phyloP scores from a whole-genome alignment of 2,329 filamentous ascomycete genomes.

The Amauroascus niger region DNA sequence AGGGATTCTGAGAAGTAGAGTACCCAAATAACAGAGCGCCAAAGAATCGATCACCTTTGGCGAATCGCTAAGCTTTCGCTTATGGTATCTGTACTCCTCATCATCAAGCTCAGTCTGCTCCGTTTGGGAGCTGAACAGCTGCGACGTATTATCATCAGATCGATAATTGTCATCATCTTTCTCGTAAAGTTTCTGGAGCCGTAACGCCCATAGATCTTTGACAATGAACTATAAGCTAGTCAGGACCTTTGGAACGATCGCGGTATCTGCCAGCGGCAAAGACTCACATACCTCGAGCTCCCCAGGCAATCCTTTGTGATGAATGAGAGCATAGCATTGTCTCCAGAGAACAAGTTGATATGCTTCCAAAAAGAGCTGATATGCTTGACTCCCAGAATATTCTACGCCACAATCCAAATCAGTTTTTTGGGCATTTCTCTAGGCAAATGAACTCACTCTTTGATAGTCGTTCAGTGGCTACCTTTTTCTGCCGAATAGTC shows the following conservation, averaged over 20 bases:
- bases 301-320: slow-evolving; percentile 53
- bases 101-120: slow-evolving; percentile 38
- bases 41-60: slow-evolving; percentile 67
- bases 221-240: slow-evolving; percentile 46
- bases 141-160: slow-evolving; percentile 33
- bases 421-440: not conserved
- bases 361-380: slow-evolving; percentile 70
- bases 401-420: slow-evolving; percentile 38
- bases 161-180: slow-evolving; percentile 34
- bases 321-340: slow-evolving; percentile 65
- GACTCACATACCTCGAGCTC: slow-evolving; percentile 57
- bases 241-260: not conserved
- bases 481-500: slow-evolving; percentile 48
- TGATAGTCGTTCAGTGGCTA: slow-evolving; percentile 45
- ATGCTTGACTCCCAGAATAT: slow-evolving; percentile 56
- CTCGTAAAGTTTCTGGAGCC: slow-evolving; percentile 50
- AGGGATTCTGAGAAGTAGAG: slow-evolving; percentile 64
- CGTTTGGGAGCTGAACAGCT: slow-evolving; percentile 52
- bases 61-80: slow-evolving; percentile 31
- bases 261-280: not conserved
- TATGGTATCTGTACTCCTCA: slow-evolving; percentile 27
- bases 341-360: slow-evolving; percentile 77
- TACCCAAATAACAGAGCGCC: slow-evolving; percentile 68
- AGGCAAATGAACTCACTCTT: slow-evolving; percentile 31
- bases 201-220: slow-evolving; percentile 74